Conservation (phyloP, 192 early-diverging fungal genomes). For the Coemansia sp. region DNA sequence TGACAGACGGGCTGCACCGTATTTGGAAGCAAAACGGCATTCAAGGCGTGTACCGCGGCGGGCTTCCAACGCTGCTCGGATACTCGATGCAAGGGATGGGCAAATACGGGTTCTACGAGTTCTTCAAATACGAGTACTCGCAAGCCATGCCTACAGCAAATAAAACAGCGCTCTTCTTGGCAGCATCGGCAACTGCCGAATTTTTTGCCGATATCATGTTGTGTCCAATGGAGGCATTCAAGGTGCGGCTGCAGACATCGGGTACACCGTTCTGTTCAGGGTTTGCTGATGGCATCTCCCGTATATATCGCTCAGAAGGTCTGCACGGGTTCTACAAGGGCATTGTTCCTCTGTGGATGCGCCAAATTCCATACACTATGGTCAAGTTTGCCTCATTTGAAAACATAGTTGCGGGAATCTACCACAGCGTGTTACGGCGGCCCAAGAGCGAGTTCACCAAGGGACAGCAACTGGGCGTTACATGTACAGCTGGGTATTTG, state of each 20-base stretch:
- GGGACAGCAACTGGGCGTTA: conserved; percentile 64
- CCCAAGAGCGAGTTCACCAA: conserved; percentile 64
- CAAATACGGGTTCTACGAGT: conserved; percentile 84
- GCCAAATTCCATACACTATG: conserved; percentile 79
- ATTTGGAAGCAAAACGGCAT: conserved; percentile 58
- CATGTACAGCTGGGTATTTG: conserved; percentile 75
- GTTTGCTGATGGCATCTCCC: conserved; percentile 54
- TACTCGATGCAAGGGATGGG: conserved; percentile 76
- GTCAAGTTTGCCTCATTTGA: conserved; percentile 79
- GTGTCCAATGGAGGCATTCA: conserved; percentile 77
- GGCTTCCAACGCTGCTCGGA: conserved; percentile 69
- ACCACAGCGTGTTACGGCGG: conserved; percentile 43
- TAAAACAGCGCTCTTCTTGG: conserved; percentile 62
- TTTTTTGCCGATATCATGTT: conserved; percentile 74
- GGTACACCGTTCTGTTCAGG: conserved; percentile 57
- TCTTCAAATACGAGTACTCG: conserved; percentile 71
- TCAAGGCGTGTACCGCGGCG: conserved; percentile 66
- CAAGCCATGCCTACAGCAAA: conserved; percentile 56
- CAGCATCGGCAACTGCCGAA: conserved; percentile 71
- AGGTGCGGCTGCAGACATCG: conserved; percentile 76
- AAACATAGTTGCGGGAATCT: conserved; percentile 61
- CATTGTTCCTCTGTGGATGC: conserved; percentile 66
- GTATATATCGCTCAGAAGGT: conserved; percentile 53
- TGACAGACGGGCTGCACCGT: conserved; percentile 26
- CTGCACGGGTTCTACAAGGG: conserved; percentile 62